Base-by-base conservation (phyloP, 2,329 filamentous ascomycete species). In the Thermothelomyces thermophilus region DNA sequence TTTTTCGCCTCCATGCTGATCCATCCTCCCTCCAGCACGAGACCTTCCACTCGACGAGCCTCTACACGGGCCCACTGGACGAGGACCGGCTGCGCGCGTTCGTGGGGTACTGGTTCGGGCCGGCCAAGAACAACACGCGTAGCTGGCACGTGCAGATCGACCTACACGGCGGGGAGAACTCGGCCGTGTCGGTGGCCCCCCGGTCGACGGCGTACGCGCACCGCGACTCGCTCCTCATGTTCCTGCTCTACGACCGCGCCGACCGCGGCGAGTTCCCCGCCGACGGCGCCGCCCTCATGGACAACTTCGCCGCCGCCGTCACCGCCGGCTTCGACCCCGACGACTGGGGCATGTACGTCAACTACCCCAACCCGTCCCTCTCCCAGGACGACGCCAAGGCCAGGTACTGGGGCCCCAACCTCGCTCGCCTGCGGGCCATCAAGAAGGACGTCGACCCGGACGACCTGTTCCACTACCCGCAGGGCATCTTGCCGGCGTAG, bases 141-240 rank as follows among this genome's bases (percentile, higher is more conserved):
- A 64, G 66, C 50, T 73, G 70, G 70, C 71, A 70, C 49, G 65
- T 69, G 45, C 68, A 71, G 48, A 56, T 73, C 22, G 70, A 72
- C 54, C 46, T 72, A 22, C 68, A 72, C 48, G 70, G 70, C 46
- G 69, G 70, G 28, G 60, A 63, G 40, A 67, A 65, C 51, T 70
- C 69, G 39, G 66, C 65, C 20, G 62, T 73, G 62, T 73, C 5
- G 58, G 62, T 48, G 57, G 59, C 20, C 57, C 58, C 0, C 56
- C 62, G 11, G 55, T 52, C 62, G 19, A 66, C 69, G 6, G 62
- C 68, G 6, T 73, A 72, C 41, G 68, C 66, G 6, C 69, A 72
- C 54, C 68, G 68, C n/a, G 67, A 70, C 51, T 70, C 70, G 55
- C 67, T 76, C 45, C 67, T 76, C 28, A 74, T 79, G 52, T 68